Evolutionary conservation across 1,284 basidiomycete species (phyloP), one percentile per base, ranked within the genome.

Genomic region (Leccinum solheimii): DNA sequence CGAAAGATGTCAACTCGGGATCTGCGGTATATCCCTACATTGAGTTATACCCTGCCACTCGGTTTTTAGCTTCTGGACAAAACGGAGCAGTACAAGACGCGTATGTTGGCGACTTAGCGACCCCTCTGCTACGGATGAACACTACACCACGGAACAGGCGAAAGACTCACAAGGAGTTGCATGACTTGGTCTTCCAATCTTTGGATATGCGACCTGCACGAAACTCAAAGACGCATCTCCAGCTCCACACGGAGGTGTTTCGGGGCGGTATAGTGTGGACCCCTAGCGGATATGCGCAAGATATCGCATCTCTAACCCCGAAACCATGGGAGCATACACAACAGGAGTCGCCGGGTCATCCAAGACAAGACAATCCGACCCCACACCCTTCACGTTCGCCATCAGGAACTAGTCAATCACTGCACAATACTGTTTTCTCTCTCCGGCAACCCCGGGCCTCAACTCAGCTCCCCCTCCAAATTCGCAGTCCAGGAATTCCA

Each of bases 1-100:
- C 30, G 1, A 55, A 59, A 13, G 30, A 11, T 2, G 13, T 36
- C 7, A 27, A 55, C 49, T 27, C 13, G 77, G 76, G 77, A 62
- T 70, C 72, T 36, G 68, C 73, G 40, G 68, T 69, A 21, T 79
- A 80, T 63, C 79, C 80, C 14, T 49, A 67, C 62, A 72, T 76
- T 59, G 71, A 76, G 48, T 66, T 78, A 30, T 77, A 76, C 63
- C 75, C 76, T 55, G 55, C 66, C 40, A 58, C 69, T n/a, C 56
- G 48, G 21, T 52, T 54, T 30, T 45, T 56, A 26, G 40, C 26
- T 5, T 16, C 40, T 53, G 53, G 30, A 38, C 54, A n/a, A 36
- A 57, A 5, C 3, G 19, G 2, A 38, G 40, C 10, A 9, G 36
- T 16, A 21, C 57, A 54, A 52, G 32, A 34, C 50, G 26, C 11